phyloP scores from a whole-genome alignment of 2,329 filamentous ascomycete genomes.

The Aspergillus sp. region DNA sequence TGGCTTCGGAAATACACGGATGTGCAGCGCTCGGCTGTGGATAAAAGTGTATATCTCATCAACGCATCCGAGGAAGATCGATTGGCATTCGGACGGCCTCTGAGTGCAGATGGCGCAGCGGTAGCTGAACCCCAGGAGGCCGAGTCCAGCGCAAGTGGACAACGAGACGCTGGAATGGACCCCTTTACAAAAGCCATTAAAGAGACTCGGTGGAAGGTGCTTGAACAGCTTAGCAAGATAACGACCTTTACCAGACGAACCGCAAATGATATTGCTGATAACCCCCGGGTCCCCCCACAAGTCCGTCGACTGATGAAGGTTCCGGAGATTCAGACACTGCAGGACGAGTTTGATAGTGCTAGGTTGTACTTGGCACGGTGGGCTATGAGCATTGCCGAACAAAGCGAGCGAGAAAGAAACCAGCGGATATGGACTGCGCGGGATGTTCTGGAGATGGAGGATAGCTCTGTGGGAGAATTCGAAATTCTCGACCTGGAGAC shows the following conservation, averaged over 20 bases:
- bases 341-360: slow-evolving; percentile 96
- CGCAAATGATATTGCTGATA: slow-evolving; percentile 86
- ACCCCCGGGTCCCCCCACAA: slow-evolving; percentile 85
- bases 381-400: slow-evolving; percentile 98
- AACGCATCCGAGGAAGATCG: slow-evolving; percentile 84
- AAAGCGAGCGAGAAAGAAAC: slow-evolving; percentile 81
- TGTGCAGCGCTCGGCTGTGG: slow-evolving; percentile 77
- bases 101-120: slow-evolving; percentile 39
- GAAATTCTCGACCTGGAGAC: slow-evolving; percentile 81
- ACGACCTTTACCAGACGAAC: slow-evolving; percentile 92
- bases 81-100: slow-evolving; percentile 62
- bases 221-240: slow-evolving; percentile 96
- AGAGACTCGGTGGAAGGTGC: slow-evolving; percentile 90
- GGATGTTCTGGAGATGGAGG: slow-evolving; percentile 89
- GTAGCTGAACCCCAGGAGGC: slow-evolving; percentile 30
- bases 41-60: slow-evolving; percentile 86
- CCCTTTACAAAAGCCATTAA: slow-evolving; percentile 90
- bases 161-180: slow-evolving; percentile 74
- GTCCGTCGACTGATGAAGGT: slow-evolving; percentile 79
- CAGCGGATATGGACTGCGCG: slow-evolving; percentile 89
- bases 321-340: slow-evolving; percentile 88
- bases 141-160: slow-evolving; percentile 21
- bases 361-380: slow-evolving; percentile 89
- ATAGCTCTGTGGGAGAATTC: slow-evolving; percentile 92
- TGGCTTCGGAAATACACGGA: slow-evolving; percentile 83